Percentiles rank a stretch among this genome's conserved stretches.
Conservation (phyloP, 164 flowering plant genomes). For the Chloranthus sessilifolius region DNA sequence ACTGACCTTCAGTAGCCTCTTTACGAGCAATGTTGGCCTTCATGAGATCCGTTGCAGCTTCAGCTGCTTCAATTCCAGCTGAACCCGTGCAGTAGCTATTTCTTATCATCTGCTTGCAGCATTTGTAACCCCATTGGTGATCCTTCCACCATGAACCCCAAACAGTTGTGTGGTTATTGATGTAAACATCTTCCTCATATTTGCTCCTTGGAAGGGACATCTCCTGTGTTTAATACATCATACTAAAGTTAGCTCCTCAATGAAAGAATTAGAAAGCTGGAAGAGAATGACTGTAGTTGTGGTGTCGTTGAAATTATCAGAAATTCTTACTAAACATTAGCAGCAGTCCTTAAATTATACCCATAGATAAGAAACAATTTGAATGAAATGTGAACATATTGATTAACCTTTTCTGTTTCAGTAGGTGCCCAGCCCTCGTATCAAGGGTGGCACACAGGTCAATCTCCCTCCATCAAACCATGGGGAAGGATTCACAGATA, state of each 20-base stretch:
- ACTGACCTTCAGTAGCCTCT: conserved; percentile 66
- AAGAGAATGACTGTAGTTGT: too few relatives aligned
- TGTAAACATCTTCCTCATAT: conserved; percentile 83
- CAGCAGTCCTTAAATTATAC: too few relatives aligned
- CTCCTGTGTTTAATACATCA: conserved; percentile 53
- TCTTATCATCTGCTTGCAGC: conserved; percentile 70
- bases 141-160: conserved; percentile 99
- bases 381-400: too few relatives aligned
- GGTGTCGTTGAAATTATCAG: too few relatives aligned
- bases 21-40: conserved; percentile 62
- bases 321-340: too few relatives aligned
- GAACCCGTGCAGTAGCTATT: conserved; percentile 92
- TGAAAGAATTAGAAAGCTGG: background rate
- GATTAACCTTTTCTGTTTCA: too few relatives aligned
- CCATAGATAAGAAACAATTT: too few relatives aligned
- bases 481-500: too few relatives aligned
- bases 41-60: conserved; percentile 59
- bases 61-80: conserved; percentile 90
- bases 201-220: conserved; percentile 69
- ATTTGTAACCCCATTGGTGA: conserved; percentile 95
- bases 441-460: too few relatives aligned
- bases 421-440: too few relatives aligned
- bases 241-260: background rate
- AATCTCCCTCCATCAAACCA: too few relatives aligned
- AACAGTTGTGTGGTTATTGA: conserved; percentile 80